These are phyloP conservation scores for Tilletia setariae DNA, from an alignment of 1,284 basidiomycete species.

Conservation along the genomic window DNA sequence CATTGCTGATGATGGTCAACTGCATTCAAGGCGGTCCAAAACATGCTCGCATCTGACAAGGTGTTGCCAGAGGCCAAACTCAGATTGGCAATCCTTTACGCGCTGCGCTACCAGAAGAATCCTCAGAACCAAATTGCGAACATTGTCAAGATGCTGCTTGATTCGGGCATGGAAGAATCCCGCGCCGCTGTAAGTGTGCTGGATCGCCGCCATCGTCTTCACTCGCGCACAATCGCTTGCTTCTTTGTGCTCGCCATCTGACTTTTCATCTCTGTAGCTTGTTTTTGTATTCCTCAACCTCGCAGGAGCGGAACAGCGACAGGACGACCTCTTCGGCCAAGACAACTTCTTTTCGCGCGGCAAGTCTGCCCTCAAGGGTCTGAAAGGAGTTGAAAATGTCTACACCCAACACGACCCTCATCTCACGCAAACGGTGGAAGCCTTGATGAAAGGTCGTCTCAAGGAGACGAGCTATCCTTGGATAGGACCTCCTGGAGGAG, in stretches of 20 bases:
- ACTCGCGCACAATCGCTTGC: not conserved
- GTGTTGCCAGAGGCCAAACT: conserved; percentile 80
- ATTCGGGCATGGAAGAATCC: conserved; percentile 75
- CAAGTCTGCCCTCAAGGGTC: conserved; percentile 86
- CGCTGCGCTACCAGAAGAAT: conserved; percentile 90
- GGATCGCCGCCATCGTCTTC: not conserved
- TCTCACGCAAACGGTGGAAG: conserved; percentile 84
- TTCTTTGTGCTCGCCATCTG: not conserved
- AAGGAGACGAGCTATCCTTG: conserved; percentile 88
- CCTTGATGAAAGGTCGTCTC: conserved; percentile 79
- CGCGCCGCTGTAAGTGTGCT: conserved; percentile 69
- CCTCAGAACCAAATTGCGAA: conserved; percentile 76
- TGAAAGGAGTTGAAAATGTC: conserved; percentile 98
- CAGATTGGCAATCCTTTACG: conserved; percentile 87
- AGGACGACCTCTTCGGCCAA: conserved; percentile 95
- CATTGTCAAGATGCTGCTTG: conserved; percentile 76
- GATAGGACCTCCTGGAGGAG: conserved; percentile 24
- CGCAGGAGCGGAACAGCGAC: conserved; percentile 89
- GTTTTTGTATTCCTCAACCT: conserved; percentile 91
- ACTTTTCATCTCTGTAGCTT: conserved; percentile 58
- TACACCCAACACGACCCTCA: conserved; percentile 98
- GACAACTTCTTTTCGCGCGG: conserved; percentile 93
- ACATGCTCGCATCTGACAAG: conserved; percentile 60
- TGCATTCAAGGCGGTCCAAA: conserved; percentile 26
- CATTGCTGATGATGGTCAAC: not conserved